phyloP scores from a whole-genome alignment of 331 rosid genomes.

The Rosa hybrid region DNA sequence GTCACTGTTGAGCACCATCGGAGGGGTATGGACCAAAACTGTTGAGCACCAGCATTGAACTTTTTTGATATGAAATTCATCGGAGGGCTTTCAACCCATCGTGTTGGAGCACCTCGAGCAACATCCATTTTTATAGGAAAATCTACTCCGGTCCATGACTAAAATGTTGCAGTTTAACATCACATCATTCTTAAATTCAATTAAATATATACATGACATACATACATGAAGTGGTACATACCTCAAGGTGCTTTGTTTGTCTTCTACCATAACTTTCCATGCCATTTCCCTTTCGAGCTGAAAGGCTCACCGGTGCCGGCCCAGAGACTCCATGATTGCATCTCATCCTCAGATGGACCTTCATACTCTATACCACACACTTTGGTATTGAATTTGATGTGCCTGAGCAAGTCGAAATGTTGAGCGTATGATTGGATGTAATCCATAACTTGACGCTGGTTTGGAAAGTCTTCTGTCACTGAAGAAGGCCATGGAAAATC shows the following conservation, averaged over 20 bases:
- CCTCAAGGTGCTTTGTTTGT: conserved; percentile 35
- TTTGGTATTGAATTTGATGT: conserved; percentile 51
- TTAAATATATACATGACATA: too few relatives aligned
- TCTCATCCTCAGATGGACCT: conserved; percentile 40
- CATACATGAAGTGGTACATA: background rate
- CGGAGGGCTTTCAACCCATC: too few relatives aligned
- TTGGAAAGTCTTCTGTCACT: conserved; percentile 41
- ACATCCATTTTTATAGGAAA: too few relatives aligned
- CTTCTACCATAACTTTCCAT: conserved; percentile 44
- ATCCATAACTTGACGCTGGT: background rate
- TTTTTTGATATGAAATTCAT: too few relatives aligned
- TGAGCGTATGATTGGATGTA: conserved; percentile 37
- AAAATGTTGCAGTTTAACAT: too few relatives aligned
- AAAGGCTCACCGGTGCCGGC: conserved; percentile 53
- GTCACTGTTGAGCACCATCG: too few relatives aligned
- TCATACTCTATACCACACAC: conserved; percentile 45
- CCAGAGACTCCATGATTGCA: conserved; percentile 54
- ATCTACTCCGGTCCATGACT: too few relatives aligned
- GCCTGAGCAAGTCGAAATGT: conserved; percentile 48
- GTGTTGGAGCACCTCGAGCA: too few relatives aligned
- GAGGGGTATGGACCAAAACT: too few relatives aligned
- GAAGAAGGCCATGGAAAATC: conserved; percentile 19
- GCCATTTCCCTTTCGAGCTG: conserved; percentile 43
- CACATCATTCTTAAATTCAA: too few relatives aligned
- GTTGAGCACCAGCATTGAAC: too few relatives aligned